phyloP scores from a whole-genome alignment of 2,329 filamentous ascomycete genomes.

The Aspergillus costaricaensis region DNA sequence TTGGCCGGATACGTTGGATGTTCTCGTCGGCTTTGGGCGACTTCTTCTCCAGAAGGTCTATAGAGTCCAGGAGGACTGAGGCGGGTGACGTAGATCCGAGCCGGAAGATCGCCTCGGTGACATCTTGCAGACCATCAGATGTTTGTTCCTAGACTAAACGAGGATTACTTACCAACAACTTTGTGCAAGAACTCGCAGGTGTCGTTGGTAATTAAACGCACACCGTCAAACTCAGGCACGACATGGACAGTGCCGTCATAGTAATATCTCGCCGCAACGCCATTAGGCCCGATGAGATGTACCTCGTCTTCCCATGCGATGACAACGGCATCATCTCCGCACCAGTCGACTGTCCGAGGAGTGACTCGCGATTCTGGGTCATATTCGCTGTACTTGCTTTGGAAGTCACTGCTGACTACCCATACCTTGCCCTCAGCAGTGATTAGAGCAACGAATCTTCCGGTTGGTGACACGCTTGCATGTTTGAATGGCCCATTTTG shows the following conservation, averaged over 20 bases:
- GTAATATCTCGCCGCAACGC: slow-evolving; percentile 72
- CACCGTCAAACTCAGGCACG: slow-evolving; percentile 84
- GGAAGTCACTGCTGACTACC: slow-evolving; percentile 94
- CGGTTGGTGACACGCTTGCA: slow-evolving; percentile 87
- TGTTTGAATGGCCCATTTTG: slow-evolving; percentile 92
- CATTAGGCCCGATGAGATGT: slow-evolving; percentile 84
- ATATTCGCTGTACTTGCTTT: slow-evolving; percentile 87
- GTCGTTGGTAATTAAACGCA: slow-evolving; percentile 85
- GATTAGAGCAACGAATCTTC: slow-evolving; percentile 84
- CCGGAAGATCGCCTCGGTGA: slow-evolving; percentile 85
- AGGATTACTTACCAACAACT: slow-evolving; percentile 62
- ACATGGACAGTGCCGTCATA: slow-evolving; percentile 92
- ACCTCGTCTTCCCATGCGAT: slow-evolving; percentile 98
- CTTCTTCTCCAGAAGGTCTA: slow-evolving; percentile 85
- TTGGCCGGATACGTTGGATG: slow-evolving; percentile 87
- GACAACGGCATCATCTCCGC: slow-evolving; percentile 88
- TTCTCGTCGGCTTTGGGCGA: slow-evolving; percentile 98
- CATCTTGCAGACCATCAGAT: slow-evolving; percentile 48
- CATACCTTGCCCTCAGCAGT: slow-evolving; percentile 82
- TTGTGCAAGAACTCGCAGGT: slow-evolving; percentile 98
- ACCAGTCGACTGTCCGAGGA: slow-evolving; percentile 91
- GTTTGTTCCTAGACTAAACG: neutral
- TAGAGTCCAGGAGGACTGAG: slow-evolving; percentile 89
- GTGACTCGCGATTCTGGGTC: slow-evolving; percentile 81
- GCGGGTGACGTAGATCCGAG: slow-evolving; percentile 85